phyloP scores from a whole-genome alignment of 352 stramenopile genomes.

The Globisporangium canariense region DNA sequence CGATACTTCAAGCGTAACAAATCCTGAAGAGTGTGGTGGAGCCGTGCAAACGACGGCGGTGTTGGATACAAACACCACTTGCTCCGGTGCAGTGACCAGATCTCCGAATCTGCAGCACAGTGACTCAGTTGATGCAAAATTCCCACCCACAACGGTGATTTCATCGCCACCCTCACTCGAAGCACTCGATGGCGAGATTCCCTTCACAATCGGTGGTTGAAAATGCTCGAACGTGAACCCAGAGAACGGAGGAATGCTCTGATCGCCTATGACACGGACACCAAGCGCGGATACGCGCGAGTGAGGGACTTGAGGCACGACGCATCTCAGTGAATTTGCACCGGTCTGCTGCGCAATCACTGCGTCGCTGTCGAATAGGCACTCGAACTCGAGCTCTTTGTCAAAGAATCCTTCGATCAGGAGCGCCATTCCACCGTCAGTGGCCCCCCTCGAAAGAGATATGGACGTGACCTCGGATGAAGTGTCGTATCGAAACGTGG shows the following conservation, averaged over 20 bases:
- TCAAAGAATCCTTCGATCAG: constrained; percentile 21
- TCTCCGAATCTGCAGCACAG: constrained; percentile 42
- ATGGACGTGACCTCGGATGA: constrained; percentile 17
- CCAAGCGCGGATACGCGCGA: constrained; percentile 10
- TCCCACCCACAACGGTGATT: constrained; percentile 29
- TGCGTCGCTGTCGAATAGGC: constrained; percentile 17
- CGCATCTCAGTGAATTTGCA: constrained; percentile 21
- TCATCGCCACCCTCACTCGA: constrained; percentile 23
- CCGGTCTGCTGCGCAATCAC: constrained; percentile 20
- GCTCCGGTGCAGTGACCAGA: neutral
- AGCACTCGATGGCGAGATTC: constrained; percentile 20
- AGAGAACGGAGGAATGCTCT: neutral
- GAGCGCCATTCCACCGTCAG: constrained; percentile 24
- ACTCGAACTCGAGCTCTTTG: constrained; percentile 25
- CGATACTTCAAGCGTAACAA: constrained; percentile 33
- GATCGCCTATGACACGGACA: constrained; percentile 4
- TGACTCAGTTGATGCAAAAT: constrained; percentile 24
- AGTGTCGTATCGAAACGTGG: constrained; percentile 24
- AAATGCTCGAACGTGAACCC: constrained; percentile 20
- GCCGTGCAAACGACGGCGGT: constrained; percentile 27
- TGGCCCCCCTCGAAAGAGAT: constrained; percentile 22
- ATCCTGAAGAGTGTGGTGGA: constrained; percentile 24
- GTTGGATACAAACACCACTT: constrained; percentile 24
- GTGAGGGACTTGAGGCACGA: constrained; percentile 5
- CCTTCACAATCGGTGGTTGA: constrained; percentile 21